phyloP scores from a whole-genome alignment of 1,139 yeast genomes.

The Groenewaldozyma sp. region DNA sequence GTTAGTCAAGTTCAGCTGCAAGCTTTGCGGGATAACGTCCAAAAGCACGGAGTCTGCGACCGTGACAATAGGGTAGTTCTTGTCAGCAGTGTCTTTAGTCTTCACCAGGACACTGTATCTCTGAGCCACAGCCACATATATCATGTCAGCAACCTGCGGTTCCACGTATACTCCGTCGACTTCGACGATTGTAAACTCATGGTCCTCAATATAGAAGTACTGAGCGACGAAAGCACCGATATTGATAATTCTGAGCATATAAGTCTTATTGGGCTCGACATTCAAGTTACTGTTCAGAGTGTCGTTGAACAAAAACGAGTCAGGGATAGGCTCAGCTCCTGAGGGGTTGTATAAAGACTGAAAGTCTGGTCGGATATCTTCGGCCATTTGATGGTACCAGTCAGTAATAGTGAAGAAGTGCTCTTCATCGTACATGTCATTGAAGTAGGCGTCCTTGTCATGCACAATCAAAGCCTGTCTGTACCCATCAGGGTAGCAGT shows the following conservation, averaged over 20 bases:
- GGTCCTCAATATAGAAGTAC: conserved; percentile 76
- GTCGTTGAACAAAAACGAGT: conserved; percentile 67
- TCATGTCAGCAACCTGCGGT: conserved; percentile 46
- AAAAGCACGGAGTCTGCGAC: conserved; percentile 70
- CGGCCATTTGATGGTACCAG: conserved; percentile 69
- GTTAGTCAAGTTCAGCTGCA: conserved; percentile 61
- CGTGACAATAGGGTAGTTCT: conserved; percentile 71
- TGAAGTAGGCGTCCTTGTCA: conserved; percentile 44
- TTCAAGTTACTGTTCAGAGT: conserved; percentile 60
- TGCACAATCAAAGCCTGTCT: conserved; percentile 70
- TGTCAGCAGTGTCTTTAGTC: conserved; percentile 51
- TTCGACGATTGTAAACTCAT: conserved; percentile 70
- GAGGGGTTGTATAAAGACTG: conserved; percentile 75
- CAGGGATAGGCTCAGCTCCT: conserved; percentile 95
- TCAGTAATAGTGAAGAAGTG: conserved; percentile 55
- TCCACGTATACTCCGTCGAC: conserved; percentile 70
- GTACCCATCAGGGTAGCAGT: conserved; percentile 89
- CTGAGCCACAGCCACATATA: conserved; percentile 69
- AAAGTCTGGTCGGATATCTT: conserved; percentile 43
- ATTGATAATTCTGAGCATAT: conserved; percentile 66
- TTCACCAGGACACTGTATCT: conserved; percentile 63
- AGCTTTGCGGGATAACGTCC: conserved; percentile 57
- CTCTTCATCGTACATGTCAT: conserved; percentile 64
- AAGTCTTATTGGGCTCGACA: conserved; percentile 72
- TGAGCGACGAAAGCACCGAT: conserved; percentile 84